Base-by-base conservation (phyloP, 2,329 filamentous ascomycete genomes). In the Xylariales sp. region DNA sequence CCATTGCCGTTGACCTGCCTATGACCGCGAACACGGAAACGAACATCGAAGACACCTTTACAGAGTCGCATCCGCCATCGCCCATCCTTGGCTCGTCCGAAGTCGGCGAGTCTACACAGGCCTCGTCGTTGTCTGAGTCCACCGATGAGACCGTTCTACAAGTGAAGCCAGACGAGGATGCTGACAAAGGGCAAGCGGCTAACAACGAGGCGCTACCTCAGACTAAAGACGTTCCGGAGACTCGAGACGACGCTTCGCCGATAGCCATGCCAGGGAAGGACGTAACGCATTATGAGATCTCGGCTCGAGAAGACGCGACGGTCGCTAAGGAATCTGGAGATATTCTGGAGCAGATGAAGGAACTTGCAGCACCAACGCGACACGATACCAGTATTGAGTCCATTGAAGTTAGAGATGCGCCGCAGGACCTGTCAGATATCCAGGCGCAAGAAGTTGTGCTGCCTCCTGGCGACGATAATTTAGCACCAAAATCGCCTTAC, bases 41-140 rank as follows among this genome's bases (percentile, higher is more conserved):
- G 24, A 62, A 57, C 3, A 72, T 71, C 3, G 66, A 71, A 21
- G 60, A 71, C 34, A 69, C 71, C 3, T 68, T 66, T 42, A 69
- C 68, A 16, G 77, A 81, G 55, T 83, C 78, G 2, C 74, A 74
- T 39, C 76, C 78, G 4, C 59, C 72, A 9, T 82, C 78, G 11
- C 78, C 78, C 1, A 56, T 72, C 16, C 69, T 70, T 32, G 63
- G 63, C 7, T 59, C 58, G 15, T 69, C 76, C 5, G 78, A 82
- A 44, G 63, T 71, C 28, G 75, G 70, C 11, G 70, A 74, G 37
- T 82, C 78, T 3, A 83, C 80, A 5, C 78, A 76, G 50, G 79
- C 80, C 4, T 83, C 78, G 0, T 83, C 80, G 0, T 56, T 83
- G 8, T 82, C 78, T 5, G 80, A 81, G 46, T 76, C 74, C 2